These are phyloP conservation scores for Tetracladium marchalianum DNA, from an alignment of 495 filamentous ascomycete genomes.

Conservation along the genomic window DNA sequence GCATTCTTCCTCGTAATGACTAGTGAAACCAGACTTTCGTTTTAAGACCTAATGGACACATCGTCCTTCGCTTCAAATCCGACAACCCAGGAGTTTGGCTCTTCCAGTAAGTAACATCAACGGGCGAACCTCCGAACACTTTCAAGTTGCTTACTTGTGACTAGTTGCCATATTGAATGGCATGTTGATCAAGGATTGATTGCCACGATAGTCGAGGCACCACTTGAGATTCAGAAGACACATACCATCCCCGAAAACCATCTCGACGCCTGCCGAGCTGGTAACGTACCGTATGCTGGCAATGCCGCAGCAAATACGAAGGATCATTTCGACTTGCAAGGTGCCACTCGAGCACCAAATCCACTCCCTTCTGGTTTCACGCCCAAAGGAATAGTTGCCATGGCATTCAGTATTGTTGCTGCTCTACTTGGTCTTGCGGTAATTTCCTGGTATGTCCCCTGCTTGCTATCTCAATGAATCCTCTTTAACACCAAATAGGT, in stretches of 20 bases:
- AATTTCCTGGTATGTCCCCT: slow-evolving; percentile 58
- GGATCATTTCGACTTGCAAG: slow-evolving; percentile 54
- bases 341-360: slow-evolving; percentile 43
- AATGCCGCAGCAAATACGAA: slow-evolving; percentile 68
- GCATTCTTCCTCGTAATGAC: too few species aligned
- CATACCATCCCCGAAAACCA: slow-evolving; percentile 56
- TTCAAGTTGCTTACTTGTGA: slow-evolving; percentile 10
- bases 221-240: slow-evolving; percentile 45
- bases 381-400: slow-evolving; percentile 55
- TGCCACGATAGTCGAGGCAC: slow-evolving; percentile 39
- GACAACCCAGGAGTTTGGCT: slow-evolving; percentile 55
- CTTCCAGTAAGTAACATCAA: slow-evolving; percentile 31
- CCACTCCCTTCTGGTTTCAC: slow-evolving; percentile 65
- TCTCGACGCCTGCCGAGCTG: slow-evolving; percentile 46
- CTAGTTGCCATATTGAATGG: slow-evolving; percentile 59
- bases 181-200: slow-evolving; percentile 39
- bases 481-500: slow-evolving; percentile 8
- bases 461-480: slow-evolving; percentile 4
- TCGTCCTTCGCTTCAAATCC: slow-evolving; percentile 59
- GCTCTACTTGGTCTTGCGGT: slow-evolving; percentile 64
- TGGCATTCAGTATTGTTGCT: slow-evolving; percentile 60
- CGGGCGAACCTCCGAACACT: too few species aligned
- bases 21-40: slow-evolving; percentile 28
- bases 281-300: slow-evolving; percentile 39
- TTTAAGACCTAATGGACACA: slow-evolving; percentile 41